These are phyloP conservation scores for Gracilaria gracilis DNA, from an alignment of 23 red algal species.

Conservation along the genomic window DNA sequence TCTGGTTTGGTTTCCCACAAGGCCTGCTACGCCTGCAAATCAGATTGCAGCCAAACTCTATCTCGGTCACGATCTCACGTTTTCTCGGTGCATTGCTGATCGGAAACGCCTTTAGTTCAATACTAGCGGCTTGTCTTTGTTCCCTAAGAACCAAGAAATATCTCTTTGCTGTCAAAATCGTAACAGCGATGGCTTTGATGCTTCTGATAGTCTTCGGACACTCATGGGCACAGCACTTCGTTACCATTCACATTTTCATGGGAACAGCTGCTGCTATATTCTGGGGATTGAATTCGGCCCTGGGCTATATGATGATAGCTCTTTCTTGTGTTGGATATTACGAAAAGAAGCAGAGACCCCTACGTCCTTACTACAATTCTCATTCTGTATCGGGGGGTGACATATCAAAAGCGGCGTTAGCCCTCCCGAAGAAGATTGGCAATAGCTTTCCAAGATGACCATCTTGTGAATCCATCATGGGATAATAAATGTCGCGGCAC, in stretches of 20 bases:
- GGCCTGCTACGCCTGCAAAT: constrained; percentile 27
- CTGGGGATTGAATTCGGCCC: constrained; percentile 46
- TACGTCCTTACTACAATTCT: background rate
- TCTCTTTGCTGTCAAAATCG: constrained; percentile 26
- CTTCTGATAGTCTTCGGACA: constrained; percentile 30
- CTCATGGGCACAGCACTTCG: constrained; percentile 14
- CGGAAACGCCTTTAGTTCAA: constrained; percentile 37
- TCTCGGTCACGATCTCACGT: constrained; percentile 52
- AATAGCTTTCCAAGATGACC: background rate
- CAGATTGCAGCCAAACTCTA: constrained; percentile 40
- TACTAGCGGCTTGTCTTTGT: constrained; percentile 5
- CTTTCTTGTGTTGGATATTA: background rate
- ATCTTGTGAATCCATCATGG: background rate
- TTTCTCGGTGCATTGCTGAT: constrained; percentile 49
- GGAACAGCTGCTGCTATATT: constrained; percentile 10
- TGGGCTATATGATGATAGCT: constrained; percentile 26
- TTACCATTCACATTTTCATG: constrained; percentile 10
- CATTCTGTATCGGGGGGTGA: background rate
- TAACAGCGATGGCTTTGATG: background rate
- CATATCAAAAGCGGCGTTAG: background rate
- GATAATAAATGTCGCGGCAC: background rate
- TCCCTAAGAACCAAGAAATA: constrained; percentile 14
- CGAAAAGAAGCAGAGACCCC: constrained; percentile 33
- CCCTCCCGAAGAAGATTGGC: background rate
- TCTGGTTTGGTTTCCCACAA: constrained; percentile 39